phyloP scores from a whole-genome alignment of 768 basidiomycete species.

The Boletus barrowsii region DNA sequence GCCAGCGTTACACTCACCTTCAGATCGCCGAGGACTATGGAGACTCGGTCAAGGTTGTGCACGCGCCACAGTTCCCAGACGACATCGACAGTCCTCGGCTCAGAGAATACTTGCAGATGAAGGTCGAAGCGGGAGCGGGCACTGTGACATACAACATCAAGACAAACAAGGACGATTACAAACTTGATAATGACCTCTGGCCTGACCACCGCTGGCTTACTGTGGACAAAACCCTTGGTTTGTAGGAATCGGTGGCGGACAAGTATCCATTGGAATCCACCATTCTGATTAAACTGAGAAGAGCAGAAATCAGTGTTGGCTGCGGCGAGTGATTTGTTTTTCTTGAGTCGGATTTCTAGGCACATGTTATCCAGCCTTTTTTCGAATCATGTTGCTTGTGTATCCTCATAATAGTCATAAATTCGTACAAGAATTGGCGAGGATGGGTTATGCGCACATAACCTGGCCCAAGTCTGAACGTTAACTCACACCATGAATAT shows the following conservation, averaged over 20 bases:
- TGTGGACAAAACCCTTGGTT: constrained; percentile 15
- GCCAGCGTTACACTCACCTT: constrained; percentile 9
- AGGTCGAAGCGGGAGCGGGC: constrained; percentile 8
- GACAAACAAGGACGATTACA: constrained; percentile 12
- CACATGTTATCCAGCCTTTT: background rate
- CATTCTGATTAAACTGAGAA: background rate
- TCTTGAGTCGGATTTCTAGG: background rate
- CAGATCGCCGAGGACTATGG: constrained; percentile 12
- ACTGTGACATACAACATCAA: constrained; percentile 8
- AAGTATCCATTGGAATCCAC: background rate
- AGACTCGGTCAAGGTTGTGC: constrained; percentile 1
- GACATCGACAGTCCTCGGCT: constrained; percentile 6
- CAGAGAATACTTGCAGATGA: constrained; percentile 13
- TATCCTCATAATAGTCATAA: too few relatives aligned
- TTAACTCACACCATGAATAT: background rate
- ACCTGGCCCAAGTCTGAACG: too few relatives aligned
- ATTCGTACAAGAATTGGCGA: too few relatives aligned
- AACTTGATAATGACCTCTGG: constrained; percentile 27
- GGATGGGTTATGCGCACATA: too few relatives aligned
- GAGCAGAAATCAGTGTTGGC: background rate
- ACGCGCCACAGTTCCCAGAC: constrained; percentile 3
- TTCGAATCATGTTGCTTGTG: too few relatives aligned
- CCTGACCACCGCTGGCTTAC: constrained; percentile 26
- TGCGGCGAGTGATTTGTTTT: background rate
- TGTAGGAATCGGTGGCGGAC: constrained; percentile 2